Evolutionary conservation across 73 alveolate species (phyloP).

Genomic region (Stentor coeruleus): DNA sequence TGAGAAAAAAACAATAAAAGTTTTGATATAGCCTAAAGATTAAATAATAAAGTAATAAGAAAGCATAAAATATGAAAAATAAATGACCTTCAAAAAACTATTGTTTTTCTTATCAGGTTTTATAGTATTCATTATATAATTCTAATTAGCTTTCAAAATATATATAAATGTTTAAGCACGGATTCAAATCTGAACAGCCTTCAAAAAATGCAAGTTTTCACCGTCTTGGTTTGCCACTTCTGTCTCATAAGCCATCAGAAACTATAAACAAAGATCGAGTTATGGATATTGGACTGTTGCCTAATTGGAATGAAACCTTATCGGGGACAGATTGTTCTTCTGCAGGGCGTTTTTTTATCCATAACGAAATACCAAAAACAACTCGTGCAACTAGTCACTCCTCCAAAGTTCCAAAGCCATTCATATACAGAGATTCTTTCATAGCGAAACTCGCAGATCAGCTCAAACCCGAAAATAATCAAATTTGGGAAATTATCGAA

Average conservation of each 20-base stretch:
- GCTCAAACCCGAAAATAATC: too few species aligned
- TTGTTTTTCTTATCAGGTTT: too few species aligned
- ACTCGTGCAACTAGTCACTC: neutral
- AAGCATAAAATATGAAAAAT: too few species aligned
- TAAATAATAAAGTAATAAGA: too few species aligned
- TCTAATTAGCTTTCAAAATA: too few species aligned
- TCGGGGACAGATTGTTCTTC: neutral
- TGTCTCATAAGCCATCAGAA: neutral
- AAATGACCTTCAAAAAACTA: too few species aligned
- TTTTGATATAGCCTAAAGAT: too few species aligned
- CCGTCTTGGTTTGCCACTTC: neutral
- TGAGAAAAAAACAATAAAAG: too few species aligned
- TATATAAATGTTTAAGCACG: neutral
- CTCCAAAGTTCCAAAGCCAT: neutral
- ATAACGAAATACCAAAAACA: neutral
- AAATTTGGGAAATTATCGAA: neutral
- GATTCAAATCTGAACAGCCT: neutral
- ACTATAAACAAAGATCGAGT: neutral
- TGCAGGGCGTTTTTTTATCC: neutral
- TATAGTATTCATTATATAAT: too few species aligned
- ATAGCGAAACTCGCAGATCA: too few species aligned
- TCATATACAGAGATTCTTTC: neutral
- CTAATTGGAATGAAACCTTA: neutral
- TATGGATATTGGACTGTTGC: neutral
- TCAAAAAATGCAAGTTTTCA: neutral